Evolutionary conservation across 2,329 filamentous ascomycete species (phyloP).

Genomic region (Ceratocystis lukuohia): DNA sequence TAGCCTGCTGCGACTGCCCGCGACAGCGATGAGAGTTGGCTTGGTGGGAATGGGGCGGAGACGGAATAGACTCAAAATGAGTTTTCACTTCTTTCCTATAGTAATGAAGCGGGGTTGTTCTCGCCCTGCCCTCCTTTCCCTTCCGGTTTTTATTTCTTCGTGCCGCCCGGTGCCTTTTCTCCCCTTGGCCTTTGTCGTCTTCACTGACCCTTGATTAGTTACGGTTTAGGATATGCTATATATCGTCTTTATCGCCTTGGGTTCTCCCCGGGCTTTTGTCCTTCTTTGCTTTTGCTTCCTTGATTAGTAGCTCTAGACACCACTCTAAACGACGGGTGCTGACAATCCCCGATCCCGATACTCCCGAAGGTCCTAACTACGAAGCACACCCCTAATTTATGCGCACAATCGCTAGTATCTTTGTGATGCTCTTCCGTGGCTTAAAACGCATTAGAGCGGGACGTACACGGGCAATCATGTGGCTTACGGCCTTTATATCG

Average conservation of each 20-base stretch:
- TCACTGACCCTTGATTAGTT: too few relatives aligned
- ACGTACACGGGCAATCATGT: conserved; percentile 38
- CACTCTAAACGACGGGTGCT: too few relatives aligned
- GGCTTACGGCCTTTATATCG: conserved; percentile 46
- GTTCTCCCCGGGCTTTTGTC: too few relatives aligned
- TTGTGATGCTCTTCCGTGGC: conserved; percentile 51
- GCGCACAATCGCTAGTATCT: conserved; percentile 44
- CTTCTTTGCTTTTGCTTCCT: too few relatives aligned
- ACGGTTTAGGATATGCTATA: too few relatives aligned
- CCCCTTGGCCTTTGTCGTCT: too few relatives aligned
- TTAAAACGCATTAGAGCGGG: conserved; percentile 46
- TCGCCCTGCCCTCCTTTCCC: background rate
- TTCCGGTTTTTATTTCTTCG: background rate
- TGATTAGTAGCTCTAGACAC: too few relatives aligned
- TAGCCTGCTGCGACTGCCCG: background rate
- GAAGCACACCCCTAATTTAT: conserved; percentile 33
- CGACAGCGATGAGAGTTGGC: background rate
- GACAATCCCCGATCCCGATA: too few relatives aligned
- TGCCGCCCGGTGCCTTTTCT: background rate
- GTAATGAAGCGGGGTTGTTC: background rate
- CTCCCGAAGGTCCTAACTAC: background rate
- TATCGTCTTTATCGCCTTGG: too few relatives aligned
- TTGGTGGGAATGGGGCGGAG: background rate
- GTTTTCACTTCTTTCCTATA: background rate
- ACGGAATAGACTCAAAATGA: background rate